Evolutionary conservation across 2,329 filamentous ascomycete genomes (phyloP).

Genomic region (Xylaria sp.): DNA sequence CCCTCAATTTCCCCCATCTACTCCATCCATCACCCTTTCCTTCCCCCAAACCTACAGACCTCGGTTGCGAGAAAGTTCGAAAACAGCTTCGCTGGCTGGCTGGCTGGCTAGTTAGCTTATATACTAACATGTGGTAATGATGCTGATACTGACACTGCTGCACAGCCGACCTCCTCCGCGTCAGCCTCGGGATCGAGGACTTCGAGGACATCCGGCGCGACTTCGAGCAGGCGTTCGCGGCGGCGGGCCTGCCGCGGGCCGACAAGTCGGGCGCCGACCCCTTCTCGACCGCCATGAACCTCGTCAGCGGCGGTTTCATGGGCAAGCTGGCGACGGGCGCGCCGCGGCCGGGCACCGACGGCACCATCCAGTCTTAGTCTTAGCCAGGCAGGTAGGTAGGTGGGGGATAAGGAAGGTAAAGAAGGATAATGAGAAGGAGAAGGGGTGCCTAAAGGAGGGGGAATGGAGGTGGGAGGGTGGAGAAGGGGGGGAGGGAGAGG

Average conservation of each 20-base stretch:
- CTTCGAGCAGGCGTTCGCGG: conserved; percentile 67
- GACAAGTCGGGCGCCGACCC: conserved; percentile 32
- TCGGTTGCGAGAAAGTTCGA: no score
- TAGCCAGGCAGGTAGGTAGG: no score
- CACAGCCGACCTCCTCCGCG: conserved; percentile 62
- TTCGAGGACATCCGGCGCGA: conserved; percentile 74
- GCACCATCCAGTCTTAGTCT: conserved; percentile 32
- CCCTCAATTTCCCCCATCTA: conserved; percentile 2
- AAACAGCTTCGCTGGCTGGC: no score
- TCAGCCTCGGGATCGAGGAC: conserved; percentile 72
- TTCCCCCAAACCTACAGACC: no score
- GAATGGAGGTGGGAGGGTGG: no score
- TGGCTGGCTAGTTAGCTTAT: no score
- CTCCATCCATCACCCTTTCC: no score
- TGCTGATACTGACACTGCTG: conserved; percentile 6
- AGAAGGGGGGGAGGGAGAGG: no score
- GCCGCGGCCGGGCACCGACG: conserved; percentile 36
- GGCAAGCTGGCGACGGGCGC: conserved; percentile 35
- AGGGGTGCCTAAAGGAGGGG: no score
- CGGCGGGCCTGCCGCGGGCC: conserved; percentile 36
- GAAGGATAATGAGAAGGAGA: background rate
- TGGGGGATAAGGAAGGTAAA: background rate
- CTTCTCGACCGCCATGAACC: conserved; percentile 34
- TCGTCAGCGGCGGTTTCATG: conserved; percentile 37
- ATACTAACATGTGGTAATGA: background rate